A percentile compares a stretch with the other conserved stretches of the same genome.
Conservation (phyloP, 805 yeast species). For the Kodamaea laetipori region DNA sequence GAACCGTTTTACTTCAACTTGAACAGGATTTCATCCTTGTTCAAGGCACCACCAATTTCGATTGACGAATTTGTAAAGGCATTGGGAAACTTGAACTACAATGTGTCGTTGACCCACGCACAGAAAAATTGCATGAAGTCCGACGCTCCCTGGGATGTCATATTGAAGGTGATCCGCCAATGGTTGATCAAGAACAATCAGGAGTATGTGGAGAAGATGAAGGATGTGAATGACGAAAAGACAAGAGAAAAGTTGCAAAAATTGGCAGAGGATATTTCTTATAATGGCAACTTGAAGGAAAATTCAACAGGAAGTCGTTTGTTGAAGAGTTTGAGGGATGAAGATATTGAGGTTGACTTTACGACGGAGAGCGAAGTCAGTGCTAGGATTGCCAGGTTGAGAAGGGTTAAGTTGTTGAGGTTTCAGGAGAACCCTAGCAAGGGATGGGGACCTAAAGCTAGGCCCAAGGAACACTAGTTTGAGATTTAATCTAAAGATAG, state of each 20-base stretch:
- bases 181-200: conserved; percentile 49
- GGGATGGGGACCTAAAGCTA: conserved; percentile 96
- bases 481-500: conserved; percentile 20
- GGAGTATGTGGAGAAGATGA: conserved; percentile 24
- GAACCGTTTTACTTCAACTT: conserved; percentile 83
- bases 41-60: conserved; percentile 85
- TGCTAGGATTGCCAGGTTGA: conserved; percentile 55
- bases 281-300: conserved; percentile 43
- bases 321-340: conserved; percentile 43
- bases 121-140: conserved; percentile 85
- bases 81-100: conserved; percentile 78
- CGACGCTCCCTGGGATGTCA: conserved; percentile 78
- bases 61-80: conserved; percentile 73
- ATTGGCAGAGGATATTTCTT: conserved; percentile 30
- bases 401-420: conserved; percentile 80
- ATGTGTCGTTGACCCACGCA: conserved; percentile 87
- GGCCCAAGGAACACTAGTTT: conserved; percentile 45
- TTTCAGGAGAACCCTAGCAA: conserved; percentile 91
- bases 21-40: conserved; percentile 68
- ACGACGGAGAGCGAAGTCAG: conserved; percentile 60
- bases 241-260: conserved; percentile 17
- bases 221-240: conserved; percentile 22
- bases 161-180: conserved; percentile 71
- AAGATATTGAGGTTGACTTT: conserved; percentile 50
- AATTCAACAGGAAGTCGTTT: conserved; percentile 57